Base-by-base conservation (phyloP, 331 rosid genomes). In the Rosa hybrid region DNA sequence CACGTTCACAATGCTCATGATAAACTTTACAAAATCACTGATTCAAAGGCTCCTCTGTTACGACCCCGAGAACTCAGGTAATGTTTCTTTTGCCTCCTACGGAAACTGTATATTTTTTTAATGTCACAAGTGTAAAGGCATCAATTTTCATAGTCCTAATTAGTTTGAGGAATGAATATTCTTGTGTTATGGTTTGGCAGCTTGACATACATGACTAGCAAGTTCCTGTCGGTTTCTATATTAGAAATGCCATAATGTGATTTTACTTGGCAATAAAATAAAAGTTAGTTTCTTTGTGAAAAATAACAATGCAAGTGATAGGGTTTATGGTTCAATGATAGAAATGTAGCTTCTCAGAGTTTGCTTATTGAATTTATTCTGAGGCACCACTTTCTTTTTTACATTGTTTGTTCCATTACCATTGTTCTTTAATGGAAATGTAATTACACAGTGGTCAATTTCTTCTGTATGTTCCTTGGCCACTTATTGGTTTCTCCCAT, bases 11-110 rank as follows among this genome's bases (percentile, higher is more conserved):
- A 34, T 73, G 30, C 77, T 30, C 10, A 30, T 73, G 77, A 73
- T 12, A 73, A 73, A 73, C 45, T 73, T 7, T 7, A 73, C 57
- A 54, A 51, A 20, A 50, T 73, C 63, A 73, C 44, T 30, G 63
- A 73, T 73, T 13, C 77, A 51, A 73, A 51, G 25, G 64, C 57
- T 54, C 77, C 77, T 2, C 57, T 73, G 77, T 17, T 73, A 38
- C 46, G 77, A 2, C 77, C 77, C 27, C 77, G 20, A 38, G 77
- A 73, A 51, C 77, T 73, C 0, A 73, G 77, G 77, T 73, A 73
- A 73, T 20, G 12, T 59, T n/a, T 16, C 23, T 73, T 51, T 27
- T 17, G 14, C 62, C 30, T 42, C 5, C 7, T 10, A 10, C 5
- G 51, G 30, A 9, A 68, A 68, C 72, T 41, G 27, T 23, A 69